A percentile compares a stretch with the other conserved stretches of the same genome.
Evolutionary conservation across 148 eudicot species (phyloP).

Genomic region (Silene conica): DNA sequence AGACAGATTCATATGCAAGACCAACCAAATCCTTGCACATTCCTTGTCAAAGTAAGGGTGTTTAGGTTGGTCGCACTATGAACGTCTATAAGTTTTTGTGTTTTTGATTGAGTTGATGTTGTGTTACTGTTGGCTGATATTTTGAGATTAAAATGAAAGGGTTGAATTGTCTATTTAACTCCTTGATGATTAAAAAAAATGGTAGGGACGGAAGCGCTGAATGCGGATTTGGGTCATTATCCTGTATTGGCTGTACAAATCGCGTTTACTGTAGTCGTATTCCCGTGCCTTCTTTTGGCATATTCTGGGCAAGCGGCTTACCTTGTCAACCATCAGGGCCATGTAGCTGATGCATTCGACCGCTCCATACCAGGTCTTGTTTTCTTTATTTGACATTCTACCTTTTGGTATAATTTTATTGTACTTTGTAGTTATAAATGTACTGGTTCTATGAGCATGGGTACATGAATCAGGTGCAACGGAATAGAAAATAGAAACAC

Average conservation of each 20-base stretch:
- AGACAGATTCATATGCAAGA: not conserved
- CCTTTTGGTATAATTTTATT: not conserved
- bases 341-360: constrained; percentile 79
- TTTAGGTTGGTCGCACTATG: not conserved
- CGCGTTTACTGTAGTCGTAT: constrained; percentile 82
- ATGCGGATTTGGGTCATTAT: constrained; percentile 91
- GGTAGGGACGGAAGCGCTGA: constrained; percentile 94
- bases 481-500: not conserved
- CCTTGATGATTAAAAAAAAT: constrained; percentile 14
- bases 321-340: constrained; percentile 64
- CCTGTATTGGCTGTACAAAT: constrained; percentile 89
- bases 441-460: not conserved
- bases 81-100: not conserved
- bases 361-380: constrained; percentile 85
- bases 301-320: constrained; percentile 98
- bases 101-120: not conserved
- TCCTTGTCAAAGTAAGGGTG: not conserved
- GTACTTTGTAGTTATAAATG: no score
- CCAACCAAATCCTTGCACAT: not conserved
- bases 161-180: not conserved
- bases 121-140: not conserved
- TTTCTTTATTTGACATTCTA: constrained; percentile 6
- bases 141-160: not conserved
- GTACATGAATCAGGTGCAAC: not conserved
- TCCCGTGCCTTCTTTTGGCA: constrained; percentile 94